Percentiles rank a stretch among this genome's conserved stretches.
Conservation (phyloP, 495 filamentous ascomycete species). For the Gamarada debralockiae region DNA sequence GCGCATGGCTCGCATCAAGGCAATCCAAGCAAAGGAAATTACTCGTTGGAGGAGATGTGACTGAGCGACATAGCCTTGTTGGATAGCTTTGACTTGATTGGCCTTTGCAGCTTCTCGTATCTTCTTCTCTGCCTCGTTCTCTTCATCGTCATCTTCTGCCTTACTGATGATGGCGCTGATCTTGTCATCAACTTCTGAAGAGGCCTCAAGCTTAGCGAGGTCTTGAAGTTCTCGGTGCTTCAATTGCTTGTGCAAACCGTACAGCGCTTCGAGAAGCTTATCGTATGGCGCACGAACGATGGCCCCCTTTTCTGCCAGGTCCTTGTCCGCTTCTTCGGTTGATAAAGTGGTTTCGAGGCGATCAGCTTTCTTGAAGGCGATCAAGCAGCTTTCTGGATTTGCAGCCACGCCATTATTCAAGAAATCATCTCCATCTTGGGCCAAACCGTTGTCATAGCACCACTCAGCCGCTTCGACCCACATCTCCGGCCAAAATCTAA, state of each 20-base stretch:
- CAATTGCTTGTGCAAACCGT: slow-evolving; percentile 68
- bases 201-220: slow-evolving; percentile 67
- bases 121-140: slow-evolving; percentile 49
- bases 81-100: slow-evolving; percentile 64
- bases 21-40: slow-evolving; percentile 90
- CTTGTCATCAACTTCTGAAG: slow-evolving; percentile 26
- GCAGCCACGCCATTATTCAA: slow-evolving; percentile 77
- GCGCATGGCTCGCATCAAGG: slow-evolving; percentile 87
- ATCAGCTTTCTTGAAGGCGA: slow-evolving; percentile 87
- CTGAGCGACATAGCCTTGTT: slow-evolving; percentile 65
- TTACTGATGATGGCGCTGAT: slow-evolving; percentile 40
- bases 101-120: slow-evolving; percentile 53
- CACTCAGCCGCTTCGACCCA: slow-evolving; percentile 96
- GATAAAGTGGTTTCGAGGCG: slow-evolving; percentile 69
- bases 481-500: slow-evolving; percentile 89
- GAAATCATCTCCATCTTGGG: slow-evolving; percentile 63
- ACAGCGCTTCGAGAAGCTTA: slow-evolving; percentile 77
- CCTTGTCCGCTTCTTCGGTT: slow-evolving; percentile 67
- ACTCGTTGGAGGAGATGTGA: slow-evolving; percentile 69
- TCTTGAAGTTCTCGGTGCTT: slow-evolving; percentile 69
- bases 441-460: slow-evolving; percentile 72
- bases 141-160: slow-evolving; percentile 59
- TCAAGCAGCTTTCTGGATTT: slow-evolving; percentile 87
- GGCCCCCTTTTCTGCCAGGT: slow-evolving; percentile 62
- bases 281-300: slow-evolving; percentile 80